phyloP scores from a whole-genome alignment of 2,329 filamentous ascomycete species.

The Aspergillus tubingensis region DNA sequence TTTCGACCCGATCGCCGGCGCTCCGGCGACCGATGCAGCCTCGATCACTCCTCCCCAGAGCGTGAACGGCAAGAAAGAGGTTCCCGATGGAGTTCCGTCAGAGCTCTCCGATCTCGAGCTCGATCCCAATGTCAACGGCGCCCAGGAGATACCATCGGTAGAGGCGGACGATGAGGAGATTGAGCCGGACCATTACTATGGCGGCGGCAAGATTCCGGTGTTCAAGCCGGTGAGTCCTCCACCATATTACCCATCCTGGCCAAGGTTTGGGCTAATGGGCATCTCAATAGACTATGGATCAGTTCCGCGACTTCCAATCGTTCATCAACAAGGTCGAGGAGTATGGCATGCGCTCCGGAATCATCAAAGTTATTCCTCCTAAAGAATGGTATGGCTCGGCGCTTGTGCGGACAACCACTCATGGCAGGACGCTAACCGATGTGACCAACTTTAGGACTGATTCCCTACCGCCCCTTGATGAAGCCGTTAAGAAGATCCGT shows the following conservation, averaged over 20 bases:
- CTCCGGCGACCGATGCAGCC: conserved; percentile 30
- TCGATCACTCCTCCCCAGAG: conserved; percentile 48
- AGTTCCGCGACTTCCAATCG: conserved; percentile 90
- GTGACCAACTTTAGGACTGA: conserved; percentile 55
- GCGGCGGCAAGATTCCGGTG: conserved; percentile 77
- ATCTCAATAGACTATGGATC: conserved; percentile 70
- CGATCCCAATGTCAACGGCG: conserved; percentile 32
- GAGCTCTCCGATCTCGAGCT: conserved; percentile 47
- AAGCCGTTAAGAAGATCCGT: conserved; percentile 84
- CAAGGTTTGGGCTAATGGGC: conserved; percentile 8
- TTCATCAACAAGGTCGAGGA: conserved; percentile 89
- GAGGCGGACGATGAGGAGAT: conserved; percentile 74
- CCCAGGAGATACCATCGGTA: conserved; percentile 36
- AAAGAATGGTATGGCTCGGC: conserved; percentile 74
- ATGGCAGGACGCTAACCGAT: conserved; percentile 2
- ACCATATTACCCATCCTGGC: not conserved
- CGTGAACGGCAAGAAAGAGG: conserved; percentile 48
- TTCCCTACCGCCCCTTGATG: conserved; percentile 73
- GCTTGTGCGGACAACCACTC: not conserved
- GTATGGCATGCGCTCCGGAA: conserved; percentile 96
- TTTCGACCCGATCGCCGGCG: conserved; percentile 27
- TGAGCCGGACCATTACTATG: conserved; percentile 84
- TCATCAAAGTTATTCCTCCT: conserved; percentile 93
- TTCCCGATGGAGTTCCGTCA: conserved; percentile 42
- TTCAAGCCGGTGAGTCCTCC: conserved; percentile 73